These are phyloP conservation scores for Magnaporthales sp. DNA, from an alignment of 2,329 filamentous ascomycete genomes.

Conservation along the genomic window DNA sequence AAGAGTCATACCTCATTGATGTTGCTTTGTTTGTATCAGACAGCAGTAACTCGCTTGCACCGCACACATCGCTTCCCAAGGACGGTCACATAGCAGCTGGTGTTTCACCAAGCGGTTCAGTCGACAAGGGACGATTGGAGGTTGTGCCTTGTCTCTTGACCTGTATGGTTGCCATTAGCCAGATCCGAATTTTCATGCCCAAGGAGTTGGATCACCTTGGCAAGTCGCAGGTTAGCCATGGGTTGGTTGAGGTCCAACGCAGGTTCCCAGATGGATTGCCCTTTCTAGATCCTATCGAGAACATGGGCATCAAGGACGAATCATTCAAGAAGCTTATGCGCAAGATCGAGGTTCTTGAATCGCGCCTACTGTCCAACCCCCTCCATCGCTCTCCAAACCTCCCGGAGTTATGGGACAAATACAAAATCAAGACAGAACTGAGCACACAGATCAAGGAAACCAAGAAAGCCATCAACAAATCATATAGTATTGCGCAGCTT, in stretches of 20 bases:
- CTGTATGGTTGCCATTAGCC: constrained; percentile 76
- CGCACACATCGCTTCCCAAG: constrained; percentile 17
- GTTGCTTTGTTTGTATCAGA: constrained; percentile 60
- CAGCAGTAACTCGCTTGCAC: constrained; percentile 36
- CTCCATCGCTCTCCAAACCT: constrained; percentile 85
- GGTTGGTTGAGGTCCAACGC: constrained; percentile 68
- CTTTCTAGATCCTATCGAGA: constrained; percentile 84
- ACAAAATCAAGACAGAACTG: constrained; percentile 69
- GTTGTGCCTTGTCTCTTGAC: constrained; percentile 80
- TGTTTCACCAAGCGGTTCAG: constrained; percentile 52
- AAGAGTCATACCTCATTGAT: constrained; percentile 76
- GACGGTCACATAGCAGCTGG: constrained; percentile 50
- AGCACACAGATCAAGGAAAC: constrained; percentile 74
- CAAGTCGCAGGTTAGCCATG: constrained; percentile 57
- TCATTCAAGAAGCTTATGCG: constrained; percentile 86
- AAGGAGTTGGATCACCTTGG: constrained; percentile 64
- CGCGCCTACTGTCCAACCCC: constrained; percentile 77
- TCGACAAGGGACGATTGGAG: constrained; percentile 62
- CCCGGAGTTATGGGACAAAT: constrained; percentile 78
- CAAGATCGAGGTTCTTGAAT: constrained; percentile 96
- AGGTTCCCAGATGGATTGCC: constrained; percentile 91
- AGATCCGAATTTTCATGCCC: constrained; percentile 76
- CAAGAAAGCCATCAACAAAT: constrained; percentile 79
- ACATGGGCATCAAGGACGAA: constrained; percentile 91
- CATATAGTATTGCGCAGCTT: constrained; percentile 81